Evolutionary conservation across 495 filamentous ascomycete species (phyloP).

Genomic region (Margaritispora aquatica): DNA sequence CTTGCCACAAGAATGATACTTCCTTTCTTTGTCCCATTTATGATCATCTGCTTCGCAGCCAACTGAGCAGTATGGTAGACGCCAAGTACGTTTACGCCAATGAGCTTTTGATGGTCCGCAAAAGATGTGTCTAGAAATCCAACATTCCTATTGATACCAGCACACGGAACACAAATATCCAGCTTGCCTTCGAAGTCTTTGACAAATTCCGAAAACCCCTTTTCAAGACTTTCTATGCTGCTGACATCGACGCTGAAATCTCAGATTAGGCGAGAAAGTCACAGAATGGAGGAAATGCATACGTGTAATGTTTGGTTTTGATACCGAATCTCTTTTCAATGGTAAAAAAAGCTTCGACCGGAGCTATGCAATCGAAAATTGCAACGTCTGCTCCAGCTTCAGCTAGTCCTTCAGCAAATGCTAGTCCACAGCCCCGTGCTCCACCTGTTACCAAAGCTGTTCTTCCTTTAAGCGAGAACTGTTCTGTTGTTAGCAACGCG

Average conservation of each 20-base stretch:
- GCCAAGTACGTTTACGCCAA: conserved; percentile 20
- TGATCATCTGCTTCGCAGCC: conserved; percentile 42
- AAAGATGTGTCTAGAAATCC: conserved; percentile 36
- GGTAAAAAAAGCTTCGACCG: conserved; percentile 21
- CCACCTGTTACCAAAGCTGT: conserved; percentile 46
- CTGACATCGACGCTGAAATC: conserved; percentile 11
- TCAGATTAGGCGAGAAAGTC: not conserved
- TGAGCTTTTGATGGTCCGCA: conserved; percentile 36
- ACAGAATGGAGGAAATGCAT: not conserved
- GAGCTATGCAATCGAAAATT: conserved; percentile 33
- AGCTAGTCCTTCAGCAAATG: conserved; percentile 27
- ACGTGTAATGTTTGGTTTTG: conserved; percentile 32
- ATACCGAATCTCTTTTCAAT: conserved; percentile 31
- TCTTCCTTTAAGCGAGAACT: conserved; percentile 43
- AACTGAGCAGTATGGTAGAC: conserved; percentile 38
- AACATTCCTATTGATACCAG: conserved; percentile 34
- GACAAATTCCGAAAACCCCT: conserved; percentile 25
- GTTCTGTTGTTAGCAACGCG: not conserved
- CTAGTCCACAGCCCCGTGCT: conserved; percentile 42
- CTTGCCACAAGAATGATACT: conserved; percentile 43
- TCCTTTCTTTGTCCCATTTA: conserved; percentile 37
- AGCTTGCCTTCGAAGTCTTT: conserved; percentile 35
- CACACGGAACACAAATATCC: conserved; percentile 37
- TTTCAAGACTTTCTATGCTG: conserved; percentile 1
- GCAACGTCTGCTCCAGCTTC: conserved; percentile 28